Evolutionary conservation across 768 basidiomycete genomes (phyloP), one percentile per base, ranked within the genome.

Genomic region (Tylopilus sp.): DNA sequence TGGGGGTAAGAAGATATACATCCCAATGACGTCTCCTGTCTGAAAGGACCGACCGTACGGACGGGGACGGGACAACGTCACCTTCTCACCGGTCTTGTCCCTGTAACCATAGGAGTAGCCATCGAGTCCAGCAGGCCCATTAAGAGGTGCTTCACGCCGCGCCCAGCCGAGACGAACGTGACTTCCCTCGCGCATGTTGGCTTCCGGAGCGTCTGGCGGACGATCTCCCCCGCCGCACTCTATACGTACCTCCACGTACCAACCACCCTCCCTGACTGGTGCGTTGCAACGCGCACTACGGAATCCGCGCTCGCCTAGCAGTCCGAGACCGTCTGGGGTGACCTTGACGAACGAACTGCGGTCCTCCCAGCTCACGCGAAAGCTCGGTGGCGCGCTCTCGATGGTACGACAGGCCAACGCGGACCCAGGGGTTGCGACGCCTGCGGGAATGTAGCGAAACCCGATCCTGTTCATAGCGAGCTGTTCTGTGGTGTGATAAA

Each of bases 161-260:
- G 83, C 96, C 85, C 92, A 96, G 1, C 97, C 97, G 1, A 98
- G 72, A 17, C 97, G 77, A 31, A 98, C 87, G 71, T 98, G 87
- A 48, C 89, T 81, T 24, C 87, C 90, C 65, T 87, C 84, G 10
- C 72, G 69, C 62, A 74, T 71, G 43, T 76, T 72, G 57, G 74
- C 73, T 3, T 82, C 85, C 22, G 71, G 63, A 28, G 65, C 64
- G 36, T 71, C 66, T 24, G 58, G 53, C 11, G 70, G 60, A 53
- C 71, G 74, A 49, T 84, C 86, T 1, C 86, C 89, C 3, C 88
- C 88, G 1, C 89, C 87, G 38, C 81, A 79, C 21, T 87, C 74
- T 58, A 98, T 78, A 65, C 82, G 82, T 43, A 96, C 83, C 74
- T 99, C 97, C 78, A 94, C 83, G 68, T 94, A 98, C 93, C 93